A percentile compares a stretch with the other conserved stretches of the same genome.
Evolutionary conservation across 108 stramenopile species (phyloP).

Genomic region (Bacterosira constricta): DNA sequence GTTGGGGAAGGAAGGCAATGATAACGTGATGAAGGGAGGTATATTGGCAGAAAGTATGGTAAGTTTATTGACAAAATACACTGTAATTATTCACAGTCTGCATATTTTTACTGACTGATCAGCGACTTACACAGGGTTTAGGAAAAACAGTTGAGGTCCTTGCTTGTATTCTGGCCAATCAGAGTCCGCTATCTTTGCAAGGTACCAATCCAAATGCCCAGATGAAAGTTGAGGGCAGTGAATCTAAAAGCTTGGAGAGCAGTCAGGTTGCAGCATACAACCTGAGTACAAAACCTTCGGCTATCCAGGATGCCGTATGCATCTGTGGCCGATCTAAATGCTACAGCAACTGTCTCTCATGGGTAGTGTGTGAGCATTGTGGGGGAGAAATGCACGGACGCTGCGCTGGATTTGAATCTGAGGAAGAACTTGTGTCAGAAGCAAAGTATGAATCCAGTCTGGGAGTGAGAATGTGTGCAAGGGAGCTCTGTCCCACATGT

Average conservation of each 20-base stretch:
- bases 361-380: constrained; percentile 43
- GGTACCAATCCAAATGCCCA: neutral
- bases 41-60: constrained; percentile 77
- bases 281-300: constrained; percentile 8
- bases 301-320: constrained; percentile 30
- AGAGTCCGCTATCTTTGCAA: constrained; percentile 10
- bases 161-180: constrained; percentile 64
- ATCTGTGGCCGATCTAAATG: constrained; percentile 40
- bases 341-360: constrained; percentile 13
- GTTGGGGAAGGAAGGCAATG: constrained; percentile 3
- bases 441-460: neutral
- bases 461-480: constrained; percentile 6
- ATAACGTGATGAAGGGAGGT: constrained; percentile 45
- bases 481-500: constrained; percentile 47
- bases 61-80: constrained; percentile 25
- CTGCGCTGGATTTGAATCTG: constrained; percentile 38
- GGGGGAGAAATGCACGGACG: constrained; percentile 40
- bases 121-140: too few relatives aligned
- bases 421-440: constrained; percentile 2
- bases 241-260: neutral
- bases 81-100: too few relatives aligned
- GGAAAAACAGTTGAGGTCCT: constrained; percentile 49
- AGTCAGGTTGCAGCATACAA: neutral
- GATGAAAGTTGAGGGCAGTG: neutral
- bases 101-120: too few relatives aligned